A percentile compares a stretch with the other conserved stretches of the same genome.
Evolutionary conservation across 148 eudicot genomes (phyloP).

Genomic region (Fagopyrum tataricum): DNA sequence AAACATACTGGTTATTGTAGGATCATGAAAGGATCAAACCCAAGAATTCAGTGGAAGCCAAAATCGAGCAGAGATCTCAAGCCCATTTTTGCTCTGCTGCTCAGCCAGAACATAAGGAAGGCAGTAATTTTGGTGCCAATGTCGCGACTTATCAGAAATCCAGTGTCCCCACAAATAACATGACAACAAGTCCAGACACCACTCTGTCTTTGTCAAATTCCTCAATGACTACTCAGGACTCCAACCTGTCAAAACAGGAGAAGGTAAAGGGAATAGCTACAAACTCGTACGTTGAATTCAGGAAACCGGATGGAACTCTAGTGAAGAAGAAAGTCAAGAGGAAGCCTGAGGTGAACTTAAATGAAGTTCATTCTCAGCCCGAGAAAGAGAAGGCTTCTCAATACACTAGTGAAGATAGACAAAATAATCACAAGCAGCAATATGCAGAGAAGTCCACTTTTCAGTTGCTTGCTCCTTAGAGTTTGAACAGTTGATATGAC

Average conservation of each 20-base stretch:
- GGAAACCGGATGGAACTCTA: conserved; percentile 22
- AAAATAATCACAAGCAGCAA: conserved; percentile 38
- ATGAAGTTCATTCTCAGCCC: conserved; percentile 28
- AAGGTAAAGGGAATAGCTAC: conserved; percentile 41
- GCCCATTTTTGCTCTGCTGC: conserved; percentile 34
- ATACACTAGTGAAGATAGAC: conserved; percentile 33
- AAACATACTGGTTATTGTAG: conserved; percentile 21
- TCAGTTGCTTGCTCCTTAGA: conserved; percentile 19
- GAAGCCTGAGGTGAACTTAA: conserved; percentile 41
- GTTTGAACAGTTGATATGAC: conserved; percentile 36
- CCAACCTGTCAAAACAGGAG: conserved; percentile 50
- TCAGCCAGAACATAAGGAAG: conserved; percentile 33
- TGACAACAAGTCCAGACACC: conserved; percentile 22
- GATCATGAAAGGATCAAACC: conserved; percentile 59
- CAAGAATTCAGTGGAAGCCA: conserved; percentile 45
- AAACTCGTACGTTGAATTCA: conserved; percentile 21
- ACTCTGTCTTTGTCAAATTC: conserved; percentile 26
- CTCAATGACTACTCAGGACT: conserved; percentile 17
- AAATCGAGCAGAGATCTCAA: conserved; percentile 35
- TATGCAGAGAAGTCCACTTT: conserved; percentile 21
- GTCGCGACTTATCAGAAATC: conserved; percentile 18
- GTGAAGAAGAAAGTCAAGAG: conserved; percentile 67
- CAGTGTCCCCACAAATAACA: neutral
- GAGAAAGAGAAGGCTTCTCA: conserved; percentile 48
- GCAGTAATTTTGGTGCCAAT: conserved; percentile 27